Conservation (phyloP, 1,284 basidiomycete species). For the Waitea zeae region DNA sequence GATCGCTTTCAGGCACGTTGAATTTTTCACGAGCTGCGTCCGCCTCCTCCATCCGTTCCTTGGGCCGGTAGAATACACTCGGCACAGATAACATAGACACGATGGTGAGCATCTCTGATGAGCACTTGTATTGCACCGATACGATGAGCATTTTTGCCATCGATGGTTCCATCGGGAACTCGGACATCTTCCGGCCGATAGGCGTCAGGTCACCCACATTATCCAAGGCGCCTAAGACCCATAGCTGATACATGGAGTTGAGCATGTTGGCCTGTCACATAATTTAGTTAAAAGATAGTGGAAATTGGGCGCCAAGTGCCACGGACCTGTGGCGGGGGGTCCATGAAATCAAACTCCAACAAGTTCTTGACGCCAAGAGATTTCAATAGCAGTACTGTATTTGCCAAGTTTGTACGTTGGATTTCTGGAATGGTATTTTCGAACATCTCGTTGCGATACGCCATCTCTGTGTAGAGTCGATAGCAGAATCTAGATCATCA, state of each 20-base stretch:
- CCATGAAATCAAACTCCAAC: conserved; percentile 98
- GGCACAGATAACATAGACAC: conserved; percentile 97
- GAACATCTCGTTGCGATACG: conserved; percentile 97
- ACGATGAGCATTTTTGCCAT: conserved; percentile 97
- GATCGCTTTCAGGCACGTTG: conserved; percentile 95
- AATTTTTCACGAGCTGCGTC: conserved; percentile 97
- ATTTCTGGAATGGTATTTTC: conserved; percentile 98
- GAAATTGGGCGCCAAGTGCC: conserved; percentile 27
- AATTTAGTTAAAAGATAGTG: conserved; percentile 25
- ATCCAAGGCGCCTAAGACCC: conserved; percentile 90
- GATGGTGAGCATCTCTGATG: conserved; percentile 92
- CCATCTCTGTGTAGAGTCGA: conserved; percentile 92
- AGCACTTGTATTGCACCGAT: conserved; percentile 93
- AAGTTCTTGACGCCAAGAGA: conserved; percentile 99
- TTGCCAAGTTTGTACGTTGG: conserved; percentile 85
- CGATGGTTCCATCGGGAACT: conserved; percentile 95
- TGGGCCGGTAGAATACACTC: conserved; percentile 91
- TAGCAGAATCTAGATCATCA: conserved; percentile 65
- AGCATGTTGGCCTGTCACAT: conserved; percentile 66
- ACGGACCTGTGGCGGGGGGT: conserved; percentile 84
- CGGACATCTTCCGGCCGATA: conserved; percentile 96
- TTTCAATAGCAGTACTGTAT: conserved; percentile 90
- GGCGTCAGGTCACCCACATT: conserved; percentile 92
- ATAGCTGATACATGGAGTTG: conserved; percentile 85
- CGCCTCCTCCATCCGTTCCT: conserved; percentile 89